phyloP scores from a whole-genome alignment of 2,329 filamentous ascomycete species.

The Balansia obtecta region DNA sequence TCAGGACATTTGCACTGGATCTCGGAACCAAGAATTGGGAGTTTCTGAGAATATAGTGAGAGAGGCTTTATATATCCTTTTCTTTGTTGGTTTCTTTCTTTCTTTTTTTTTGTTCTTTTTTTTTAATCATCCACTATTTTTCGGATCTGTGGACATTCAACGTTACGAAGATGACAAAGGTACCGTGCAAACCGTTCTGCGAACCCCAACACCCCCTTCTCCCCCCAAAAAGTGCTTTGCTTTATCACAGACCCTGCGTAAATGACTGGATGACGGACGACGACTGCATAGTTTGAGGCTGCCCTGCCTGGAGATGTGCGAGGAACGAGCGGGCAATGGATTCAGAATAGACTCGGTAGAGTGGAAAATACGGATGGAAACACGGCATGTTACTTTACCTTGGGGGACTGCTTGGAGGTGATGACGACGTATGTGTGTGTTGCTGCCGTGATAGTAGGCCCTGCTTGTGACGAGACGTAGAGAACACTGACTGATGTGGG shows the following conservation, averaged over 20 bases:
- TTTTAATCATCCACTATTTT: slow-evolving; percentile 3
- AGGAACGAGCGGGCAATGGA: slow-evolving; percentile 16
- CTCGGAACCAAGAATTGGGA: not conserved
- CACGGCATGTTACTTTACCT: too few relatives aligned
- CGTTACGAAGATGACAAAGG: slow-evolving; percentile 18
- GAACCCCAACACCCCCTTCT: too few relatives aligned
- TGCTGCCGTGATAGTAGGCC: too few relatives aligned
- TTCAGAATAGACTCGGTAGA: slow-evolving; percentile 26
- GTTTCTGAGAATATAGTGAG: slow-evolving; percentile 1
- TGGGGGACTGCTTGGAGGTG: not conserved
- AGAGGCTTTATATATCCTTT: slow-evolving; percentile 6
- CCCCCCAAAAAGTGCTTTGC: slow-evolving; percentile 8
- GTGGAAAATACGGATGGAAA: slow-evolving; percentile 16
- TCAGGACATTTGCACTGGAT: slow-evolving; percentile 4
- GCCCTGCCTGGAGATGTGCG: slow-evolving; percentile 8
- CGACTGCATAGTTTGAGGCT: slow-evolving; percentile 11
- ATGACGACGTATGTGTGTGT: not conserved
- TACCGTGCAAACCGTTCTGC: slow-evolving; percentile 22
- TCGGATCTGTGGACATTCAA: slow-evolving; percentile 19
- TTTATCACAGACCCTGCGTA: slow-evolving; percentile 12
- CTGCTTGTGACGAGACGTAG: too few relatives aligned
- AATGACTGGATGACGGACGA: slow-evolving; percentile 16
- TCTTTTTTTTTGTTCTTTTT: slow-evolving; percentile 10
- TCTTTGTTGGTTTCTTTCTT: slow-evolving; percentile 8
- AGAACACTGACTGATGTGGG: too few relatives aligned